A percentile compares a stretch with the other conserved stretches of the same genome.
These are phyloP conservation scores for Ustilago trichophora DNA, from an alignment of 1,284 basidiomycete genomes.

Conservation along the genomic window DNA sequence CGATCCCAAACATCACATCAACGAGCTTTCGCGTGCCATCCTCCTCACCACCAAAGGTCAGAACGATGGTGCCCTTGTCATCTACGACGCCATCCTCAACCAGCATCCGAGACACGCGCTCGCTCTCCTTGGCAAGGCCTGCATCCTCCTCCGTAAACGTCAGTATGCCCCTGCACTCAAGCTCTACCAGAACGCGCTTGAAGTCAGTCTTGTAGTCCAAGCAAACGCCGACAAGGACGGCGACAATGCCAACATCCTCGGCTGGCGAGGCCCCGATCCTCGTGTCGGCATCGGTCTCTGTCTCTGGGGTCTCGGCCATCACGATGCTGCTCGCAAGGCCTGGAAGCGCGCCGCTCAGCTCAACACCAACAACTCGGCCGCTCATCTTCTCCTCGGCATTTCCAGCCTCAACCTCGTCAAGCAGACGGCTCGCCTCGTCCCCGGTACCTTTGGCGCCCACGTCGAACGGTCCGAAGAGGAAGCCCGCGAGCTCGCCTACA, in stretches of 20 bases:
- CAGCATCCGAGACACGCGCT: slow-evolving; percentile 49
- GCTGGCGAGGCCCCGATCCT: slow-evolving; percentile 60
- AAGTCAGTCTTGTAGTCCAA: slow-evolving; percentile 47
- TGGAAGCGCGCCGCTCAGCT: slow-evolving; percentile 60
- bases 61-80: slow-evolving; percentile 42
- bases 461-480: slow-evolving; percentile 50
- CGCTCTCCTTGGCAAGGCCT: slow-evolving; percentile 62
- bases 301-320: slow-evolving; percentile 58
- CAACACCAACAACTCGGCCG: slow-evolving; percentile 41
- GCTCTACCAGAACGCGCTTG: slow-evolving; percentile 61
- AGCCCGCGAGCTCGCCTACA: slow-evolving; percentile 58
- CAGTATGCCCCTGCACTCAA: slow-evolving; percentile 55
- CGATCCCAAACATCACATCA: slow-evolving; percentile 48
- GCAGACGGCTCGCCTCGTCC: slow-evolving; percentile 43
- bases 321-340: slow-evolving; percentile 59
- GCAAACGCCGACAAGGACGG: slow-evolving; percentile 38
- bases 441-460: slow-evolving; percentile 55
- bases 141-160: slow-evolving; percentile 57
- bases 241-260: slow-evolving; percentile 26
- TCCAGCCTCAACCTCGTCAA: slow-evolving; percentile 58
- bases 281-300: slow-evolving; percentile 64
- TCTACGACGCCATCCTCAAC: slow-evolving; percentile 52
- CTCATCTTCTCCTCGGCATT: slow-evolving; percentile 61
- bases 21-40: slow-evolving; percentile 49
- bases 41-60: slow-evolving; percentile 46